Evolutionary conservation across 2,329 filamentous ascomycete genomes (phyloP).

Genomic region (Colletotrichum tofieldiae): DNA sequence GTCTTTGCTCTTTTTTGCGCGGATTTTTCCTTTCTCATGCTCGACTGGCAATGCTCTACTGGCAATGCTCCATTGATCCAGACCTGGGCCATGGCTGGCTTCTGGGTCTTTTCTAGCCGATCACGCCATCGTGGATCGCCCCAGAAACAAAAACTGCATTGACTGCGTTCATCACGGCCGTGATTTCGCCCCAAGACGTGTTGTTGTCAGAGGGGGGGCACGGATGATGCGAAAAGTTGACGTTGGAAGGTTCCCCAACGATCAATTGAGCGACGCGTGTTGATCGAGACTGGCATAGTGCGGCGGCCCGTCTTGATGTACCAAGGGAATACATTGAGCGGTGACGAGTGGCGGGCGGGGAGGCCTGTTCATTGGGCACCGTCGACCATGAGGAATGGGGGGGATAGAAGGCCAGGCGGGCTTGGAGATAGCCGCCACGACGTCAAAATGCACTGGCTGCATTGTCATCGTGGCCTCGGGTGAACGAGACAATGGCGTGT

Average conservation of each 20-base stretch:
- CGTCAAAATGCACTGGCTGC: background rate
- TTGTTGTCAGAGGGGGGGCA: slow-evolving; percentile 18
- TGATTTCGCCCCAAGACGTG: slow-evolving; percentile 6
- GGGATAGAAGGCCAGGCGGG: background rate
- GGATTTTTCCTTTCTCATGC: slow-evolving; percentile 14
- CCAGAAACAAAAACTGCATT: slow-evolving; percentile 30
- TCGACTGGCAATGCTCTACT: background rate
- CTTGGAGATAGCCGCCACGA: slow-evolving; percentile 4
- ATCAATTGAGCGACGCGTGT: slow-evolving; percentile 16
- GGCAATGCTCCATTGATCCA: background rate
- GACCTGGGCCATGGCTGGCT: background rate
- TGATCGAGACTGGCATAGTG: slow-evolving; percentile 15
- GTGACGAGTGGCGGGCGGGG: slow-evolving; percentile 30
- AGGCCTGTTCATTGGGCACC: background rate
- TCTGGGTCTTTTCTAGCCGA: slow-evolving; percentile 23
- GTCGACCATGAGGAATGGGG: slow-evolving; percentile 3
- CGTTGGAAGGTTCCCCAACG: slow-evolving; percentile 19
- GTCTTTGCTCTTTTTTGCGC: slow-evolving; percentile 17
- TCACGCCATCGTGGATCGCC: slow-evolving; percentile 35
- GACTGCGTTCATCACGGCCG: slow-evolving; percentile 11
- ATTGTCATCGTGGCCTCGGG: background rate
- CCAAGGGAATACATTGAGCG: slow-evolving; percentile 25
- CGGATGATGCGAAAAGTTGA: slow-evolving; percentile 14
- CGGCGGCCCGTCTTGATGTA: slow-evolving; percentile 7
- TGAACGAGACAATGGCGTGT: slow-evolving; percentile 10